These are phyloP conservation scores for Blastocystis sp. DNA, from an alignment of 352 stramenopile genomes.

Conservation along the genomic window DNA sequence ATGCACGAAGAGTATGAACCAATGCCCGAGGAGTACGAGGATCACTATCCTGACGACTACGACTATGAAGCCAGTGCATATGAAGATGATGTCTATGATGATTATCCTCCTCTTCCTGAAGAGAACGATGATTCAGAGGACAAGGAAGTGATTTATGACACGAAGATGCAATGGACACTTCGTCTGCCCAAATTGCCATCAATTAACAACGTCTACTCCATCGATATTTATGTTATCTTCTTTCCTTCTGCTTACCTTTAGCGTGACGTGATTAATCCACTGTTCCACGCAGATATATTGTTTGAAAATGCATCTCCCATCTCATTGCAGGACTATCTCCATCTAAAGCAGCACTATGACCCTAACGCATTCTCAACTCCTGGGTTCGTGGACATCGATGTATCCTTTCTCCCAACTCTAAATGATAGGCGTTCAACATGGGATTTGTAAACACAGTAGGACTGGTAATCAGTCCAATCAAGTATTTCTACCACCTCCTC, in stretches of 20 bases:
- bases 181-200: not conserved
- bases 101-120: not conserved
- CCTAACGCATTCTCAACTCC: not conserved
- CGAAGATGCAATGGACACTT: not conserved
- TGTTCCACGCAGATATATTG: not conserved
- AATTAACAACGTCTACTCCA: not conserved
- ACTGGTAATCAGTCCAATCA: not conserved
- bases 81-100: not conserved
- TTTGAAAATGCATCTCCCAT: not conserved
- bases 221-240: not conserved
- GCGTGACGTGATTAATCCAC: not conserved
- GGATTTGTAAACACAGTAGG: not conserved
- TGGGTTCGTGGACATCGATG: not conserved
- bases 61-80: not conserved
- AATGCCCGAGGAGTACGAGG: conserved; percentile 13
- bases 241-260: not conserved
- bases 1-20: not conserved
- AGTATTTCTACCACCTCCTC: conserved; percentile 3
- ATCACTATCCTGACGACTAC: conserved; percentile 2
- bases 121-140: not conserved
- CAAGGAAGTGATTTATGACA: not conserved
- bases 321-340: not conserved
- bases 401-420: not conserved
- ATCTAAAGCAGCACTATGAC: not conserved
- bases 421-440: conserved; percentile 15